A percentile compares a stretch with the other conserved stretches of the same genome.
Conservation (phyloP, 768 basidiomycete genomes). For the Leccinum barrowsii region DNA sequence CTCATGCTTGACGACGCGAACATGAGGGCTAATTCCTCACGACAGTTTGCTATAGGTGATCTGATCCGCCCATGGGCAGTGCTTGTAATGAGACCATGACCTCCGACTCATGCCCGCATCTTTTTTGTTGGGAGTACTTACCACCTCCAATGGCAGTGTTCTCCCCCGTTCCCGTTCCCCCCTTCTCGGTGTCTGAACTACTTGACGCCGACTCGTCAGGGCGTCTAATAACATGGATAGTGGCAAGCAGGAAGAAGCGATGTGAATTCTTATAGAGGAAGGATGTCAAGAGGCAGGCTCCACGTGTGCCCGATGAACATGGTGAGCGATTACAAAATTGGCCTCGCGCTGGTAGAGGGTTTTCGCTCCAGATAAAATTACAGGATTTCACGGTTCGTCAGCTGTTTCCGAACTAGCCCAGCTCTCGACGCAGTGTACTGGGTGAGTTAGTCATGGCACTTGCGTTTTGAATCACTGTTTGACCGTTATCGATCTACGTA, state of each 20-base stretch:
- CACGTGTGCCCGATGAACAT: neutral
- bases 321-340: neutral
- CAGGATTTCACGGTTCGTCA: neutral
- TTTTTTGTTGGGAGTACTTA: too few species aligned
- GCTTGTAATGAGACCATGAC: too few species aligned
- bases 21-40: too few species aligned
- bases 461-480: neutral
- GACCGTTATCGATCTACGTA: neutral
- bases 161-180: too few species aligned
- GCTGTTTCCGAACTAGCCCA: neutral
- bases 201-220: neutral
- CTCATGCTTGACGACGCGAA: too few species aligned
- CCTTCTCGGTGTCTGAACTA: too few species aligned
- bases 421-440: neutral
- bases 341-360: neutral
- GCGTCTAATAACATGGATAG: neutral
- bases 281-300: neutral
- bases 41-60: too few species aligned
- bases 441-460: neutral
- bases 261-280: constrained; percentile 6
- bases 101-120: too few species aligned
- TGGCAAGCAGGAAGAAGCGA: constrained; percentile 14
- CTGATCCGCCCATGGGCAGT: too few species aligned
- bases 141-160: too few species aligned
- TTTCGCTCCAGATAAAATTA: neutral